Evolutionary conservation across 75 land plant genomes (phyloP).

Genomic region (Azolla pinnata): DNA sequence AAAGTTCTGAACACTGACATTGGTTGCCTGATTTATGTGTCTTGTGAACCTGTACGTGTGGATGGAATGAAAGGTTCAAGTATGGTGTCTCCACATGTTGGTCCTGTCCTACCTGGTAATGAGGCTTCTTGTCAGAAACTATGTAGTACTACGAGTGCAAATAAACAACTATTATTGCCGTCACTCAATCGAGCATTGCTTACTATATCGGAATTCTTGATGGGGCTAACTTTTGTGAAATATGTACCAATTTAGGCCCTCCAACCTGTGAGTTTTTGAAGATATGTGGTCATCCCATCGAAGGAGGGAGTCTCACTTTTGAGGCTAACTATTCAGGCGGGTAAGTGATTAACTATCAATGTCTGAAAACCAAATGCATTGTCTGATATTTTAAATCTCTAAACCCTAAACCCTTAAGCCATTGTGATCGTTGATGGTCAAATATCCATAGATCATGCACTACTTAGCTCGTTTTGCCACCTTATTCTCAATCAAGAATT

Average conservation of each 20-base stretch:
- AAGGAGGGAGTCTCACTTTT: constrained; percentile 61
- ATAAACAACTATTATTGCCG: no score
- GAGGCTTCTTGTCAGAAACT: no score
- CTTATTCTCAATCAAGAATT: no score
- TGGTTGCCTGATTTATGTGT: constrained; percentile 56
- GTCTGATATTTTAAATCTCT: no score
- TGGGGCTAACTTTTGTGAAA: neutral
- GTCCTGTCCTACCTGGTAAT: constrained; percentile 77
- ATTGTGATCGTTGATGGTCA: no score
- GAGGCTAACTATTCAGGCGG: constrained; percentile 70
- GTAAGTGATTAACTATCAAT: no score
- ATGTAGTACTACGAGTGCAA: no score
- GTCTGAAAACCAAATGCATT: no score
- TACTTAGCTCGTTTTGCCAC: no score
- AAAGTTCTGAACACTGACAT: constrained; percentile 54
- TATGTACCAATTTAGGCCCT: constrained; percentile 66
- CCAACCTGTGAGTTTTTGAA: constrained; percentile 64
- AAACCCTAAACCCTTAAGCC: no score
- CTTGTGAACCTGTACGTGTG: constrained; percentile 77
- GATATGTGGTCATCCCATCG: constrained; percentile 54
- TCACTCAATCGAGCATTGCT: no score
- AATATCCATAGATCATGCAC: no score
- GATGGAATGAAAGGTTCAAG: constrained; percentile 78
- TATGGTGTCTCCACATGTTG: constrained; percentile 51
- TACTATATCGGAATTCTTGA: neutral